phyloP scores from a whole-genome alignment of 768 basidiomycete genomes.

The Mycena haematopus region DNA sequence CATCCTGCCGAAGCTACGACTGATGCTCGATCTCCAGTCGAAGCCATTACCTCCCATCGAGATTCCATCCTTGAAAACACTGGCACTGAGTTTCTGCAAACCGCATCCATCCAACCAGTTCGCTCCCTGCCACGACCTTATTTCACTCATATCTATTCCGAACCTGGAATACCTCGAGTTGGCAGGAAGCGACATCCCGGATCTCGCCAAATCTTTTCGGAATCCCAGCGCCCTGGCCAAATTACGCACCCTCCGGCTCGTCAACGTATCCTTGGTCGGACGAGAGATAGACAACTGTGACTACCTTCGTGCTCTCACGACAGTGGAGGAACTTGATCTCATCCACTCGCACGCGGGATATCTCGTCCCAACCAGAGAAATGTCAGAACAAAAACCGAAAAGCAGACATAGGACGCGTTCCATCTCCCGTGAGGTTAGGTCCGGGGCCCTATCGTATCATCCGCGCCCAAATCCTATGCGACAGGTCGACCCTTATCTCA shows the following conservation, averaged over 20 bases:
- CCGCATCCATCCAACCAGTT: conserved; percentile 23
- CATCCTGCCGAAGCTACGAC: conserved; percentile 25
- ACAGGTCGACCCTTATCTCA: neutral
- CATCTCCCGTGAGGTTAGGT: conserved; percentile 9
- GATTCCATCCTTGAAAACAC: conserved; percentile 25
- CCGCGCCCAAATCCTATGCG: too few relatives aligned
- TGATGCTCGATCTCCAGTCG: conserved; percentile 19
- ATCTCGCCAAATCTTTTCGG: conserved; percentile 19
- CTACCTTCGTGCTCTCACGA: conserved; percentile 22
- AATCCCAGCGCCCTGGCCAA: conserved; percentile 16
- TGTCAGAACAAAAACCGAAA: neutral
- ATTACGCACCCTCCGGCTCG: conserved; percentile 26
- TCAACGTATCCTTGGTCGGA: conserved; percentile 1
- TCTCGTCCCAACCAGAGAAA: conserved; percentile 11
- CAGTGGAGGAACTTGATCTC: conserved; percentile 22
- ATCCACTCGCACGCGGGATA: conserved; percentile 23
- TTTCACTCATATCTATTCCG: conserved; percentile 19
- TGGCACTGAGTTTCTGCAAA: conserved; percentile 26
- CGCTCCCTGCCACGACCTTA: conserved; percentile 23
- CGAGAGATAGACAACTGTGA: conserved; percentile 13
- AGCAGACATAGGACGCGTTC: conserved; percentile 18
- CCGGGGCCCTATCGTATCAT: neutral
- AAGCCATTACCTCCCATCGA: conserved; percentile 18
- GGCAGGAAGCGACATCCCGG: conserved; percentile 18
- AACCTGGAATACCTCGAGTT: conserved; percentile 31